These are phyloP conservation scores for Paraphoma chrysanthemicola DNA, from an alignment of 2,329 filamentous ascomycete genomes.

Conservation along the genomic window DNA sequence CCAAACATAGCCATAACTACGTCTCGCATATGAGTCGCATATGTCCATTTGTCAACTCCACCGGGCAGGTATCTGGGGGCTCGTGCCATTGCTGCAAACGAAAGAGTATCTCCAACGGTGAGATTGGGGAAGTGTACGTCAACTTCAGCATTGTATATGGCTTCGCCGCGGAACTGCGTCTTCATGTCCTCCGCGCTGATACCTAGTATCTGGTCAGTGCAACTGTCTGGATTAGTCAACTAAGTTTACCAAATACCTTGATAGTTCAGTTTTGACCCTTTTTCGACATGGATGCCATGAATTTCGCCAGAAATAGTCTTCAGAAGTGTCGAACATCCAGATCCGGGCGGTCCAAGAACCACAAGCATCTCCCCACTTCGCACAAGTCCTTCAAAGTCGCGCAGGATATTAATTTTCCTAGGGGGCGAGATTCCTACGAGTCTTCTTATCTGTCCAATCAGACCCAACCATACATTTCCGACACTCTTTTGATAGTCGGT, in stretches of 20 bases:
- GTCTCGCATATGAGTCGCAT: no score
- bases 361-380: conserved; percentile 49
- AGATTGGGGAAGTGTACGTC: conserved; percentile 82
- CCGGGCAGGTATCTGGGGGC: not conserved
- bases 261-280: conserved; percentile 59
- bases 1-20: no score
- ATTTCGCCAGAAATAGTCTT: conserved; percentile 55
- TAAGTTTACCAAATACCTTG: conserved; percentile 1
- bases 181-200: conserved; percentile 74
- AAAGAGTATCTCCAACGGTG: conserved; percentile 82
- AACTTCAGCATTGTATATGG: conserved; percentile 81
- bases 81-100: conserved; percentile 74
- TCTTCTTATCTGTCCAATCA: not conserved
- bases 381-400: not conserved
- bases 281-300: not conserved
- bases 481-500: not conserved
- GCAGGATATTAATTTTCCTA: not conserved
- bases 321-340: conserved; percentile 66
- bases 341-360: conserved; percentile 53
- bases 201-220: conserved; percentile 63
- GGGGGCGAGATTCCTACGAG: no score
- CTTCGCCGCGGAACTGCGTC: conserved; percentile 73
- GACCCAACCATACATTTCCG: not conserved
- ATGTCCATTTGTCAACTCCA: no score
- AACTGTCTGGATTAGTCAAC: conserved; percentile 30